Evolutionary conservation across 2,329 filamentous ascomycete genomes (phyloP).

Genomic region (Colletotrichum australisinense): DNA sequence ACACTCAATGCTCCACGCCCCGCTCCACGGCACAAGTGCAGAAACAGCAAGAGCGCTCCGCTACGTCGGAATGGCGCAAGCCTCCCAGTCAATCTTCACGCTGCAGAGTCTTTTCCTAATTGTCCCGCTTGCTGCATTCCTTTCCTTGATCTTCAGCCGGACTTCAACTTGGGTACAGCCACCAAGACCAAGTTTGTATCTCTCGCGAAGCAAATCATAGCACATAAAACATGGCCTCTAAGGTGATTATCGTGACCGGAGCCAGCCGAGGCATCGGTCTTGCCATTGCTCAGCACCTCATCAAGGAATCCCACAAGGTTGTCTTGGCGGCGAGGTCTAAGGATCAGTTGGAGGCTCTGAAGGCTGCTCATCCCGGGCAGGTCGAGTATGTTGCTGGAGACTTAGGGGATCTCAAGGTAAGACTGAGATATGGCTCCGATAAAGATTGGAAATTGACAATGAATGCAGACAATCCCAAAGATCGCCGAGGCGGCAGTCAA

Average conservation of each 20-base stretch:
- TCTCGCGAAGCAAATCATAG: background rate
- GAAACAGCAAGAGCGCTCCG: background rate
- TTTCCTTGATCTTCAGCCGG: background rate
- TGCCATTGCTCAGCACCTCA: slow-evolving; percentile 63
- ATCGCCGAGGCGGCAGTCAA: slow-evolving; percentile 74
- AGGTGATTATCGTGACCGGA: slow-evolving; percentile 77
- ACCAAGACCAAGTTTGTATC: too few relatives aligned
- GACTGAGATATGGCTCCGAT: slow-evolving; percentile 22
- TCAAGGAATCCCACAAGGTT: slow-evolving; percentile 66
- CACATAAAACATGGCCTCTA: slow-evolving; percentile 60
- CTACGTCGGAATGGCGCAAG: slow-evolving; percentile 15
- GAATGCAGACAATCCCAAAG: slow-evolving; percentile 63
- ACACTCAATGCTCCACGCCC: background rate
- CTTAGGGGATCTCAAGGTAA: slow-evolving; percentile 62
- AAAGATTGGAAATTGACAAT: background rate
- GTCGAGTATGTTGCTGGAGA: slow-evolving; percentile 69
- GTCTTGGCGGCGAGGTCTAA: slow-evolving; percentile 68
- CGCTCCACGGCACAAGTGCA: background rate
- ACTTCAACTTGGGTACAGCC: background rate
- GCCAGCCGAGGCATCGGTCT: slow-evolving; percentile 73
- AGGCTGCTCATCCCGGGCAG: slow-evolving; percentile 61
- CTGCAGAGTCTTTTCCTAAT: background rate
- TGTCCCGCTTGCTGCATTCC: background rate
- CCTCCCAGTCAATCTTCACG: background rate
- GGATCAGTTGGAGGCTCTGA: slow-evolving; percentile 60